Evolutionary conservation across 176 grass and related monocot species (phyloP).

Genomic region (Raddia distichophylla): DNA sequence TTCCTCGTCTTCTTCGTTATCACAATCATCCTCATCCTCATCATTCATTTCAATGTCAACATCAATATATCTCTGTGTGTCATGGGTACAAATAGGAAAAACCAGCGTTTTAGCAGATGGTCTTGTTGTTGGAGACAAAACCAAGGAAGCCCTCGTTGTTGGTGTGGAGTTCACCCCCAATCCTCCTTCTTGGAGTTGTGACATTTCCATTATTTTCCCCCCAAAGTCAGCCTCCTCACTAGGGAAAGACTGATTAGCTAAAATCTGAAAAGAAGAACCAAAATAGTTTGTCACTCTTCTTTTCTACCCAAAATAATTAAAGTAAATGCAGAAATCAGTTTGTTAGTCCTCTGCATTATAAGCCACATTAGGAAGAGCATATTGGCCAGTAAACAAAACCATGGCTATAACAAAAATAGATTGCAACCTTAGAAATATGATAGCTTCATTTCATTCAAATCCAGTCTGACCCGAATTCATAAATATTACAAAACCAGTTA

Average conservation of each 20-base stretch:
- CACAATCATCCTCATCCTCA: too few species aligned
- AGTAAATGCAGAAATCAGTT: not conserved
- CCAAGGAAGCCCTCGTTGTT: too few species aligned
- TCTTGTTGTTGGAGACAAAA: too few species aligned
- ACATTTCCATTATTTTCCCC: too few species aligned
- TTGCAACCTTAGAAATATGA: not conserved
- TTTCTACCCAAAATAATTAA: slow-evolving; percentile 19
- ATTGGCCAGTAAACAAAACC: slow-evolving; percentile 10
- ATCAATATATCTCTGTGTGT: too few species aligned
- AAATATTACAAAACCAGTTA: not conserved
- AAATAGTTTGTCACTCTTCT: slow-evolving; percentile 31
- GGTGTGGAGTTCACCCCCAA: too few species aligned
- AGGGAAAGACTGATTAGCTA: not conserved
- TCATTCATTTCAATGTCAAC: too few species aligned
- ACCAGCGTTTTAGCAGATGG: too few species aligned
- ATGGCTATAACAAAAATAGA: not conserved
- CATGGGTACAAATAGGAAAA: too few species aligned
- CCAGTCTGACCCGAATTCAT: not conserved
- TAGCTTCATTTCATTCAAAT: slow-evolving; percentile 27
- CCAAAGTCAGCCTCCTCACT: too few species aligned
- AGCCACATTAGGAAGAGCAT: not conserved
- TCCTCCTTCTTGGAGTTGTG: too few species aligned
- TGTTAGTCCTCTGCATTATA: not conserved
- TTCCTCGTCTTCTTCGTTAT: too few species aligned
- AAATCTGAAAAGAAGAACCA: slow-evolving; percentile 55